Percentiles rank a stretch among this genome's conserved stretches.
These are phyloP conservation scores for Adansonia digitata DNA, from an alignment of 345 rosid genomes.

Conservation along the genomic window DNA sequence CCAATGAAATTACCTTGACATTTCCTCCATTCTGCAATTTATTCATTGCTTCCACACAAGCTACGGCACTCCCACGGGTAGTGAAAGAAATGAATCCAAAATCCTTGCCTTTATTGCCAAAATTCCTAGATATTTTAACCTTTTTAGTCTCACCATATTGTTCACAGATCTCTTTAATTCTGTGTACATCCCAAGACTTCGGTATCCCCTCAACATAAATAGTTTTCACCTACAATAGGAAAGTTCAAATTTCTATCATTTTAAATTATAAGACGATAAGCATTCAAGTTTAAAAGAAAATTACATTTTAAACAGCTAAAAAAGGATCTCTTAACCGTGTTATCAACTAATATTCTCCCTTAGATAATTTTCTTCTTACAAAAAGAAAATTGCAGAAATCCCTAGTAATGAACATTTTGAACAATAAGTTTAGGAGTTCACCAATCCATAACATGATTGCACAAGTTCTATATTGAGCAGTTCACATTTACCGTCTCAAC, in stretches of 20 bases:
- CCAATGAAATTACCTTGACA: slow-evolving; percentile 16
- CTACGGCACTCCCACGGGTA: slow-evolving; percentile 21
- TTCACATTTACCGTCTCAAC: not conserved
- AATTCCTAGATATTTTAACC: slow-evolving; percentile 16
- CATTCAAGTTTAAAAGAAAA: not conserved
- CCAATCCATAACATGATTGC: not conserved
- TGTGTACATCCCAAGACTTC: slow-evolving; percentile 22
- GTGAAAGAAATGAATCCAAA: slow-evolving; percentile 25
- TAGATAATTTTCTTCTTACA: not conserved
- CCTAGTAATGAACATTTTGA: not conserved
- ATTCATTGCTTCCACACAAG: slow-evolving; percentile 24
- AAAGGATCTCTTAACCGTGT: not conserved
- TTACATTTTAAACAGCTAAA: not conserved
- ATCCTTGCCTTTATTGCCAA: slow-evolving; percentile 16
- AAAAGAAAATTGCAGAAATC: not conserved
- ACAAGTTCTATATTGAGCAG: not conserved
- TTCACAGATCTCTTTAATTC: slow-evolving; percentile 17
- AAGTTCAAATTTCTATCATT: not conserved
- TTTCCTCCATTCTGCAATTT: slow-evolving; percentile 13
- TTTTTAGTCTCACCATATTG: slow-evolving; percentile 19
- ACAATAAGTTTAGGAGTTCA: not conserved
- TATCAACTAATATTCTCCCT: slow-evolving; percentile 5
- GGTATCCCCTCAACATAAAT: slow-evolving; percentile 18
- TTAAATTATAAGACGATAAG: not conserved
- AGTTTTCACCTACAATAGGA: slow-evolving; percentile 23